Evolutionary conservation across 1,284 basidiomycete species (phyloP).

Genomic region (Cystobasidiaceae sp.): DNA sequence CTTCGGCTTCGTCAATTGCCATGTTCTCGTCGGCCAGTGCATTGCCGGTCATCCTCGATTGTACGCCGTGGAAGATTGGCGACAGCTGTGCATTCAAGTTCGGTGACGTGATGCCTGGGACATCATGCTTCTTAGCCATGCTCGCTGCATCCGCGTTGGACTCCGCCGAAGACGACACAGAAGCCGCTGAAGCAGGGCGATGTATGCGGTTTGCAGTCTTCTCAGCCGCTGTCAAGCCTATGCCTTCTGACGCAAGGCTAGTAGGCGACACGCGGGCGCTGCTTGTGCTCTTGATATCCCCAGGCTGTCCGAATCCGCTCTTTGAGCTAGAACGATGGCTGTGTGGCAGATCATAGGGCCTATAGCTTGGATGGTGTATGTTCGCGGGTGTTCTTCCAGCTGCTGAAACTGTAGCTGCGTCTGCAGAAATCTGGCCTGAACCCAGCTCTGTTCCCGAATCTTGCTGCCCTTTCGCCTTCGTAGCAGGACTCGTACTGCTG

Average conservation of each 20-base stretch:
- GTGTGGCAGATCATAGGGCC: constrained; percentile 6
- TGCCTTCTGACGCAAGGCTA: background rate
- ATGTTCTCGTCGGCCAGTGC: constrained; percentile 2
- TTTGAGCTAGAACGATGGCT: constrained; percentile 8
- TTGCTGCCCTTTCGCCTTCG: background rate
- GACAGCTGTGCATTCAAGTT: background rate
- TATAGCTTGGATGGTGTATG: background rate
- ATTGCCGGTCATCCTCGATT: background rate
- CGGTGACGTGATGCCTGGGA: background rate
- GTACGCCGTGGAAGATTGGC: background rate
- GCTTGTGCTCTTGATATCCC: too few relatives aligned
- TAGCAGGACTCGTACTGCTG: too few relatives aligned
- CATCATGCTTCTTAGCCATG: background rate
- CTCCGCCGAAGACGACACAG: background rate
- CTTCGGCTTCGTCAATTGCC: constrained; percentile 16
- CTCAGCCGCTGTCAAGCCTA: too few relatives aligned
- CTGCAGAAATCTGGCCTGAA: background rate
- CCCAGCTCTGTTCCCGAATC: background rate
- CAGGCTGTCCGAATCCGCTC: background rate
- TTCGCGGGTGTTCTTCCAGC: constrained; percentile 8
- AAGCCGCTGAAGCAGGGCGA: background rate
- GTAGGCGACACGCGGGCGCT: background rate
- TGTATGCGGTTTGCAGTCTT: background rate
- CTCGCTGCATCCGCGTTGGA: background rate
- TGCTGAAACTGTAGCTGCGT: too few relatives aligned